phyloP scores from a whole-genome alignment of 2,329 filamentous ascomycete species.

The Penicillium crustosum region DNA sequence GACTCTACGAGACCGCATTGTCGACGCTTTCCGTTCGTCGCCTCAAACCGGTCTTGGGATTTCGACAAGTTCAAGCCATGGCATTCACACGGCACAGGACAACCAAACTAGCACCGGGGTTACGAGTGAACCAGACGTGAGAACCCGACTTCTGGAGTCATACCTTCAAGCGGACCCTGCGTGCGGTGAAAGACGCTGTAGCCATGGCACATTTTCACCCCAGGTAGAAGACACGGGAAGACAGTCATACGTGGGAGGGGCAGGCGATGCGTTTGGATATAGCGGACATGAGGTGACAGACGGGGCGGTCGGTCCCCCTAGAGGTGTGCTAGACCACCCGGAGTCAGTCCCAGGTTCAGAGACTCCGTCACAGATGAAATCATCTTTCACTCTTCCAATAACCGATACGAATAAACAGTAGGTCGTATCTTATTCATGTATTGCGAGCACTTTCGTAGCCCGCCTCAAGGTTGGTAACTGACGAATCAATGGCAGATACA shows the following conservation, averaged over 20 bases:
- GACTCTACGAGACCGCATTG: slow-evolving; percentile 34
- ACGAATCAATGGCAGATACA: slow-evolving; percentile 59
- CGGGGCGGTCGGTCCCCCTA: slow-evolving; percentile 23
- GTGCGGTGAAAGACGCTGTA: slow-evolving; percentile 52
- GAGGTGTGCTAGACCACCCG: slow-evolving; percentile 44
- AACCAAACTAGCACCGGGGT: slow-evolving; percentile 10
- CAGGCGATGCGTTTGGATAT: slow-evolving; percentile 28
- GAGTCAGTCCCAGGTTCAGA: slow-evolving; percentile 56
- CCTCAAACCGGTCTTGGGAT: slow-evolving; percentile 15
- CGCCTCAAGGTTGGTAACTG: slow-evolving; percentile 4
- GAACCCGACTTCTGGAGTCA: slow-evolving; percentile 41
- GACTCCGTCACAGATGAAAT: slow-evolving; percentile 67
- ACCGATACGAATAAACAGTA: slow-evolving; percentile 73
- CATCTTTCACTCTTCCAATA: slow-evolving; percentile 71
- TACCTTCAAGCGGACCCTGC: slow-evolving; percentile 39
- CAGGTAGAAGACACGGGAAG: slow-evolving; percentile 59
- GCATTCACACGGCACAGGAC: neutral
- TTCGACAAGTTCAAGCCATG: slow-evolving; percentile 3
- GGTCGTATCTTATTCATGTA: slow-evolving; percentile 29
- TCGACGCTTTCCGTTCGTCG: slow-evolving; percentile 32
- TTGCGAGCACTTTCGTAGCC: slow-evolving; percentile 5
- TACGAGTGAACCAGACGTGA: slow-evolving; percentile 29
- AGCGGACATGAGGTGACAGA: slow-evolving; percentile 34
- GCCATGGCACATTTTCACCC: slow-evolving; percentile 76
- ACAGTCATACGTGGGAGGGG: slow-evolving; percentile 38